Percentiles rank a stretch among this genome's conserved stretches.
Conservation (phyloP, 352 stramenopile species). For the Pythium vanterpoolii region DNA sequence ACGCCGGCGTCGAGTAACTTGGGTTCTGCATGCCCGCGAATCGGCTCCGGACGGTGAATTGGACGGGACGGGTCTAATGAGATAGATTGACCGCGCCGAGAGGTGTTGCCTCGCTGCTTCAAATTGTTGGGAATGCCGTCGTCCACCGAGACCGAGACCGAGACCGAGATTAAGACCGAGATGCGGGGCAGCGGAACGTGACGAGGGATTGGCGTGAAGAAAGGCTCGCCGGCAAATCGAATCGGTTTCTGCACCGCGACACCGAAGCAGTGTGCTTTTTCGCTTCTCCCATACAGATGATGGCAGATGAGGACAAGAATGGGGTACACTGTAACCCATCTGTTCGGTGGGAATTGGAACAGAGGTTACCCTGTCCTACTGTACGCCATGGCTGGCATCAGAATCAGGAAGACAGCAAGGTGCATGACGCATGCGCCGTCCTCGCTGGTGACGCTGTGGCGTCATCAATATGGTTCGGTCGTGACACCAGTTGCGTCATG, state of each 20-base stretch:
- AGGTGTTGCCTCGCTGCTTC: not conserved
- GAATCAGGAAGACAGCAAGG: slow-evolving; percentile 2
- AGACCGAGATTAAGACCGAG: not conserved
- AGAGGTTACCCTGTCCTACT: not conserved
- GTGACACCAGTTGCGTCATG: slow-evolving; percentile 4
- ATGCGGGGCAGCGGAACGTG: not conserved
- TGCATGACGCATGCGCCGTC: slow-evolving; percentile 1
- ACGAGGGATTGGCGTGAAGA: not conserved
- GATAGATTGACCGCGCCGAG: not conserved
- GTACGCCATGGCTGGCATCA: not conserved
- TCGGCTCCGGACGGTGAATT: not conserved
- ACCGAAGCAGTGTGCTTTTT: not conserved
- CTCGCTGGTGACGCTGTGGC: slow-evolving; percentile 3
- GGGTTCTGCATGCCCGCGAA: slow-evolving; percentile 22
- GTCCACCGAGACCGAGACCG: not conserved
- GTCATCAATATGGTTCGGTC: slow-evolving; percentile 11
- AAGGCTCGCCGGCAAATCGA: not conserved
- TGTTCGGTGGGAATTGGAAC: not conserved
- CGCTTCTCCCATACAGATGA: not conserved
- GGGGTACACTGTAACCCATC: not conserved
- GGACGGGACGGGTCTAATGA: not conserved
- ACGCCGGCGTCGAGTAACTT: slow-evolving; percentile 10
- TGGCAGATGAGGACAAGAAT: not conserved
- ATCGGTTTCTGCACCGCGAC: not conserved
- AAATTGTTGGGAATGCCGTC: not conserved